Base-by-base conservation (phyloP, 2,329 filamentous ascomycete species). In the Pseudogymnoascus sp. region DNA sequence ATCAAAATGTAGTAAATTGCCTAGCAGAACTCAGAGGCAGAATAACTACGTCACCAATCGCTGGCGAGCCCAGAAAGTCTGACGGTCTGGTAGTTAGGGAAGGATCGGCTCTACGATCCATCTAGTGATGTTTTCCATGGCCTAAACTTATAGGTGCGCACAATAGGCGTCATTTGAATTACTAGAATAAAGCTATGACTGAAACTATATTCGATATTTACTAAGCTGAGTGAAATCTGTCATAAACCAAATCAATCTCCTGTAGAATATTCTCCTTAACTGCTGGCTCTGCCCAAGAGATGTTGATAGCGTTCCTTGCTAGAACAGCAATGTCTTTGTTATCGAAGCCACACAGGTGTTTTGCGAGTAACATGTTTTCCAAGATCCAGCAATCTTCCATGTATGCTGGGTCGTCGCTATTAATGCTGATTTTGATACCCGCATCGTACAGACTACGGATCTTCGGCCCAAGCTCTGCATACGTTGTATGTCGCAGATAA, bases 401-500 rank as follows among this genome's bases (percentile, higher is more conserved):
- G 60, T 78, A 78, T 1, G 76, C 74, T 9, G 78, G 78, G 65
- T 80, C 78, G 65, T 80, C 78, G 62, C 76, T 78, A 50, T 75
- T 76, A 65, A 80, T 75, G 35, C 74, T 75, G 19, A 80, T 67
- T 60, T 76, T 76, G 42, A 80, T 74, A 0, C 78, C 78, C 1
- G 69, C 72, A 59, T 79, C 76, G 64, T 74, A 75, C 7, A 80
- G 67, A 42, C 66, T 72, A 21, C 75, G 71, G 33, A 80, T 77
- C 57, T 77, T 76, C 0, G 74, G 72, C 23, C 44, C 44, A 50
- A 50, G 44, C 8, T 50, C 44, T 8, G 15, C n/a, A 28, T 50
- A 50, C 15, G 44, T 50, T 28, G 44, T 50, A 26, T 67, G 69
- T 67, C 81, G 78, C 19, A 91, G 82, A 74, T 93, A 91, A 66